These are phyloP conservation scores for Hippophae rhamnoides DNA, from an alignment of 306 rosid species.

Conservation along the genomic window DNA sequence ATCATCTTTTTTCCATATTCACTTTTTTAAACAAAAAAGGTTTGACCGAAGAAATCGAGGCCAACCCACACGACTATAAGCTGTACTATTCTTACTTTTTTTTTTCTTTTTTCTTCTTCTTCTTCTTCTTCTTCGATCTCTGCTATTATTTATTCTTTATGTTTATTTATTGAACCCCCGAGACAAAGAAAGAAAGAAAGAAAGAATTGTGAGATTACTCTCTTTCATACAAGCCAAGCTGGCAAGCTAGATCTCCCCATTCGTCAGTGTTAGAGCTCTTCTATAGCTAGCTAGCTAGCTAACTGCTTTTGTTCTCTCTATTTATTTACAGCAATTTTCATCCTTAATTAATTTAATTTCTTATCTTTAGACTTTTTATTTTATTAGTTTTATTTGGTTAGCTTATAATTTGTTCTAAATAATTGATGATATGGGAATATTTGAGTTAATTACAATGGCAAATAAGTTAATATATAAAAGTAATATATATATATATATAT, in stretches of 20 bases:
- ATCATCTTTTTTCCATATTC: background rate
- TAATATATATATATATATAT: too few relatives aligned
- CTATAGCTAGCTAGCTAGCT: background rate
- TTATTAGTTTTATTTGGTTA: background rate
- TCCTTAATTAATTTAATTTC: too few relatives aligned
- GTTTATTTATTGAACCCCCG: conserved; percentile 16
- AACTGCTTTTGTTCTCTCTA: conserved; percentile 1
- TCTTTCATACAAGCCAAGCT: conserved; percentile 10
- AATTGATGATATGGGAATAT: too few relatives aligned
- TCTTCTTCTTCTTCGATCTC: background rate
- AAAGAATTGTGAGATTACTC: conserved; percentile 7
- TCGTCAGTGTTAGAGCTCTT: conserved; percentile 10
- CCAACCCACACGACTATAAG: conserved; percentile 14
- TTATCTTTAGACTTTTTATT: too few relatives aligned
- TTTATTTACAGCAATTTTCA: too few relatives aligned
- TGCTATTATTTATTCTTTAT: background rate
- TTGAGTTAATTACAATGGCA: too few relatives aligned
- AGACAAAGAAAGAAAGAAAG: conserved; percentile 14
- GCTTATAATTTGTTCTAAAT: background rate
- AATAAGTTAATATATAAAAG: background rate
- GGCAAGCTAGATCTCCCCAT: background rate
- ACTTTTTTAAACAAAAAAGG: conserved; percentile 12
- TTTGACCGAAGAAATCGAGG: conserved; percentile 38
- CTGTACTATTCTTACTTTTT: background rate
- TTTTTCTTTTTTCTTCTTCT: background rate